These are phyloP conservation scores for Amylostereum chailletii DNA, from an alignment of 1,284 basidiomycete genomes.

Conservation along the genomic window DNA sequence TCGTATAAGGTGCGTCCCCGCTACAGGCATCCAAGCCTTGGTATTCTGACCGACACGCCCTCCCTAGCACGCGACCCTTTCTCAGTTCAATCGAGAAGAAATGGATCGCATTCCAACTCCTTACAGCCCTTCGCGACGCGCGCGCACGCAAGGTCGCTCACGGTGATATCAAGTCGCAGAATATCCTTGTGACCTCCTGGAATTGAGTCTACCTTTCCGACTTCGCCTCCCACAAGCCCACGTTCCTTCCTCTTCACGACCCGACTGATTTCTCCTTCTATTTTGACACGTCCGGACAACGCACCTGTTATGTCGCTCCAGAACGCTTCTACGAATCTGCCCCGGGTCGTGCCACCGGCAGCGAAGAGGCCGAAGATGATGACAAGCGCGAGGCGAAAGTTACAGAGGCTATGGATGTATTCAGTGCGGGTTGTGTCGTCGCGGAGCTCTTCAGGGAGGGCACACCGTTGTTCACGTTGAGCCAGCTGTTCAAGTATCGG, in stretches of 20 bases:
- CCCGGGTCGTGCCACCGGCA: conserved; percentile 59
- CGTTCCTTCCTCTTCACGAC: conserved; percentile 91
- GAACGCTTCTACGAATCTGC: conserved; percentile 88
- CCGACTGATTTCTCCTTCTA: conserved; percentile 97
- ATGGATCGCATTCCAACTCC: conserved; percentile 95
- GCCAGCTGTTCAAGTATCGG: conserved; percentile 93
- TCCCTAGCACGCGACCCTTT: conserved; percentile 88
- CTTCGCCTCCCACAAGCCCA: conserved; percentile 96
- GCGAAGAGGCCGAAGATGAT: conserved; percentile 32
- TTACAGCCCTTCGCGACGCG: conserved; percentile 80
- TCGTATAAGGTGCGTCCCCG: conserved; percentile 75
- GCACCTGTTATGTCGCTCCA: conserved; percentile 95
- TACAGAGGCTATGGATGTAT: conserved; percentile 97
- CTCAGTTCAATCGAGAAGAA: conserved; percentile 90
- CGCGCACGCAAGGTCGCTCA: conserved; percentile 82
- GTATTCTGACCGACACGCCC: background rate
- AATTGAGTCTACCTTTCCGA: conserved; percentile 95
- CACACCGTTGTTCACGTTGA: conserved; percentile 87
- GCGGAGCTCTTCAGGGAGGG: conserved; percentile 97
- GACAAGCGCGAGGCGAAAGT: conserved; percentile 68
- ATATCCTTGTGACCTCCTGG: conserved; percentile 94
- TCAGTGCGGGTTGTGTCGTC: conserved; percentile 92
- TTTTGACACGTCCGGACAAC: conserved; percentile 90
- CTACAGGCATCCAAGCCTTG: background rate
- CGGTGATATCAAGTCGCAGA: conserved; percentile 98